Base-by-base conservation (phyloP, 805 yeast genomes). In the Saccharomyces eubayanus region DNA sequence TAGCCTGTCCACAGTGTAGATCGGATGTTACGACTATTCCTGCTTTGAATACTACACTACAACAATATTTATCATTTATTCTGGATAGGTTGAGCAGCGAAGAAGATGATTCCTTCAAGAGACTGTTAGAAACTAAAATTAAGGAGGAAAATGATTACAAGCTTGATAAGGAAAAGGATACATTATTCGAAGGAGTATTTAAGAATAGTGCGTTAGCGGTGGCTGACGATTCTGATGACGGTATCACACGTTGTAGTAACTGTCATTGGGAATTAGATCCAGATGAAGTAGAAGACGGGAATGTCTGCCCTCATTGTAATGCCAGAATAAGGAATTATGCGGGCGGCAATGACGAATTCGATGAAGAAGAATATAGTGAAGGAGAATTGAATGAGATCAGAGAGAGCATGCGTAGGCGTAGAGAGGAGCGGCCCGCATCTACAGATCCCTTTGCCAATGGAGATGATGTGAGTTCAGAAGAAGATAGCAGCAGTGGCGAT, bases 231-330 rank as follows among this genome's bases (percentile, higher is more conserved):
- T 72, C 72, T 29, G 80, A 80, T 29, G 92, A 87, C 61, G 90
- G 90, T 2, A 87, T 86, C 9, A 80, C 86, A 0, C 69, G 92
- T 52, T 87, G 94, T 62, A 80, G 86, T 6, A 78, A 80, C 53
- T 87, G 94, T 65, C 89, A 83, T 62, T 87, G 92, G 92, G 92
- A 87, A 61, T 82, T 85, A 6, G 64, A 61, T 49, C 59, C 60
- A 5, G 64, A 61, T 46, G 62, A 59, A 53, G 54, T 59, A 50
- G 61, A 58, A 31, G 80, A 80, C 56, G 89, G 87, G 0, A 70
- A 76, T 3, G 73, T 69, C n/a, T 87, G 94, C 62, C 74, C 80
- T 5, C 85, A 86, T 61, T 87, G 94, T 67, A 85, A 85, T 4
- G 70, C 80, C 54, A 65, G 81, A 31, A 76, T 85, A 24, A 62